Conservation (phyloP, 1,284 basidiomycete genomes). For the Cystodermella granulosa region DNA sequence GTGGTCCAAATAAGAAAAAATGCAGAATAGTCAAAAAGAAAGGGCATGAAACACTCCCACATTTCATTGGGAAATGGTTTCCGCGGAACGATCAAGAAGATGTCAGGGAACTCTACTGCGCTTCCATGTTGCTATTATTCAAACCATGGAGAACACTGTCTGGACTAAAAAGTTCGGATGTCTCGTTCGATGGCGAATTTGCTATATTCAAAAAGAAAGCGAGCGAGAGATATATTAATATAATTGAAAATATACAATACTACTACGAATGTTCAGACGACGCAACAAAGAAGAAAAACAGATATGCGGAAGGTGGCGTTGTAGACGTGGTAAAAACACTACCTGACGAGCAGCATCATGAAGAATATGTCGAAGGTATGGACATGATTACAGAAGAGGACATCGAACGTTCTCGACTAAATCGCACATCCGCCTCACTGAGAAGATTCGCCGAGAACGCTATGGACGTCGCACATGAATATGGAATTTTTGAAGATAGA, state of each 20-base stretch:
- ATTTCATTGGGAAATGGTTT: conserved; percentile 35
- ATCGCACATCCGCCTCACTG: neutral
- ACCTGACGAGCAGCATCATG: neutral
- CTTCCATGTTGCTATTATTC: conserved; percentile 36
- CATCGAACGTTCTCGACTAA: neutral
- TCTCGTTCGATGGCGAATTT: conserved; percentile 27
- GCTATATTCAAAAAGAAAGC: conserved; percentile 10
- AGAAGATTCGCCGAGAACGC: neutral
- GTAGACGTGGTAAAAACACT: conserved; percentile 4
- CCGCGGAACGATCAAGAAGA: conserved; percentile 25
- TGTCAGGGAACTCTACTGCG: conserved; percentile 30
- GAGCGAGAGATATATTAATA: conserved; percentile 7
- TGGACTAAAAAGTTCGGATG: conserved; percentile 22
- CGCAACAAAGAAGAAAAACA: conserved; percentile 4
- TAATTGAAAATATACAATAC: conserved; percentile 34
- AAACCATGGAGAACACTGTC: conserved; percentile 37
- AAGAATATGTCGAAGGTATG: neutral
- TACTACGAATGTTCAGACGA: conserved; percentile 29
- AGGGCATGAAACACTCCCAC: conserved; percentile 33
- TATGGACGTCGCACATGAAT: neutral
- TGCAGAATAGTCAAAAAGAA: conserved; percentile 20
- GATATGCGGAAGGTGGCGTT: neutral
- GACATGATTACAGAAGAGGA: neutral
- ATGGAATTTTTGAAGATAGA: conserved; percentile 1
- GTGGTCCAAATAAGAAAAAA: conserved; percentile 8